These are phyloP conservation scores for Casuarina cunninghamiana DNA, from an alignment of 306 rosid species.

Conservation along the genomic window DNA sequence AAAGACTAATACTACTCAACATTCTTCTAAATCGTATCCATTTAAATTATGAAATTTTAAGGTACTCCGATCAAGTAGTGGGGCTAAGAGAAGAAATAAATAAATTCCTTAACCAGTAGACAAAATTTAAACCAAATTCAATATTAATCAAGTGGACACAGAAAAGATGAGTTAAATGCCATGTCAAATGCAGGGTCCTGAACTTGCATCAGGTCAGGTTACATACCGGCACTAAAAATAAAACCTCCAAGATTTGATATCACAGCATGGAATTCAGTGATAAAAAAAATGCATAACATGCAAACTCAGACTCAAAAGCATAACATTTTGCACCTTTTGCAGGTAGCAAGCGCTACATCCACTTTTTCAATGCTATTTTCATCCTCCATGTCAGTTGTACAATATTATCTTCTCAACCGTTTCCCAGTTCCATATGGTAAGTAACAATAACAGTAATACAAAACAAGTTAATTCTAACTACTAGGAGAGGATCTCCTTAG, in stretches of 20 bases:
- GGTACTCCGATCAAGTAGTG: not conserved
- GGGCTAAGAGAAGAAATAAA: not conserved
- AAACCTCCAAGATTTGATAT: not conserved
- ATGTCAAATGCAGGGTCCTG: not conserved
- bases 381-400: constrained; percentile 80
- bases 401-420: constrained; percentile 64
- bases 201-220: not conserved
- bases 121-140: not conserved
- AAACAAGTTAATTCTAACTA: not conserved
- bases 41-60: too few species aligned
- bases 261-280: not conserved
- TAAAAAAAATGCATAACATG: not conserved
- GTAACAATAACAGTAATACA: not conserved
- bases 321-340: constrained; percentile 12
- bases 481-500: not conserved
- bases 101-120: not conserved
- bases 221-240: not conserved
- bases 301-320: not conserved
- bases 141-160: not conserved
- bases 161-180: not conserved
- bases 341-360: constrained; percentile 87
- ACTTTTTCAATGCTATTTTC: constrained; percentile 75
- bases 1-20: too few species aligned
- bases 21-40: too few species aligned
- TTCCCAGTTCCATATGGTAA: constrained; percentile 80